Base-by-base conservation (phyloP, 1,284 basidiomycete species). In the Malassezia brasiliensis region DNA sequence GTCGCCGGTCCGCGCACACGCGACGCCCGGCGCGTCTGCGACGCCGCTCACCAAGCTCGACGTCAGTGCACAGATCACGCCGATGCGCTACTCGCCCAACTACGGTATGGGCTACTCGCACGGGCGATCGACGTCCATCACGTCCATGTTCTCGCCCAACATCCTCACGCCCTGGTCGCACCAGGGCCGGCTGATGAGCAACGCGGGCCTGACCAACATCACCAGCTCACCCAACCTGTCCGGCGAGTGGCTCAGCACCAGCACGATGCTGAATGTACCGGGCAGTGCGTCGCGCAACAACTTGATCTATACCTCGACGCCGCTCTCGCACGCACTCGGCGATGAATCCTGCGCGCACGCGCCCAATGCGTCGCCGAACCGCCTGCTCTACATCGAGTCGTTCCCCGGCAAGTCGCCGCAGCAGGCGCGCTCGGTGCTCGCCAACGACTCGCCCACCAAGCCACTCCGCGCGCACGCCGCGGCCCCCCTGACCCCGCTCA, bases 101-200 rank as follows among this genome's bases (percentile, higher is more conserved):
- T 37, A 40, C 22, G 19, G 22, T 17, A 2, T 45, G 10, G 48
- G 44, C 17, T 51, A 35, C 22, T 34, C 44, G 22, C 44, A 47
- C 12, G 25, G 42, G 15, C 41, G 54, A 14, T 8, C 48, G 1
- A 28, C 49, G 20, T 45, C 42, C 17, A 28, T 45, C 32, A 25
- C 52, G 14, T 40, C 51, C 9, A 37, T 52, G 11, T 50, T 57
- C 22, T 57, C 55, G 25, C 55, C 55, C 11, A 45, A 50, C 32
- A 14, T 52, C 30, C 50, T 57, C 22, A 57, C 55, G 19, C 55
- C 55, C 2, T 57, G 55, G 55, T 52, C 55, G 30, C 50, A 57
- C 32, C 50, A 47, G 40, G 50, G 47, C 12, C 55, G 55, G 1
- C 38, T 52, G 14, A 52, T 57, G 38, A 44, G 32, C 20, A 52